Percentiles rank a stretch among this genome's conserved stretches.
phyloP scores from a whole-genome alignment of 202 grass and related monocot genomes.

The Panicum virgatum region DNA sequence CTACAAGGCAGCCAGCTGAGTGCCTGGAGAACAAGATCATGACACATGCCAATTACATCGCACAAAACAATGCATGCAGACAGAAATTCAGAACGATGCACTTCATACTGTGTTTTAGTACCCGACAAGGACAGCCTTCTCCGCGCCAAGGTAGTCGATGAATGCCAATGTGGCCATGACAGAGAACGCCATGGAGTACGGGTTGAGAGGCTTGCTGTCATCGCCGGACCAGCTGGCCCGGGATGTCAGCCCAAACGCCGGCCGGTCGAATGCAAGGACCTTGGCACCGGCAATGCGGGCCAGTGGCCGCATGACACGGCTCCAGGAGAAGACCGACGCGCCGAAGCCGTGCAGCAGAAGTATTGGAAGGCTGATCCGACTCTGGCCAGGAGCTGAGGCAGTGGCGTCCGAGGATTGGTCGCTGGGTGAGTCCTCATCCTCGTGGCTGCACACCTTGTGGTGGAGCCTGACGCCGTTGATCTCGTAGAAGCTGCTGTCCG shows the following conservation, averaged over 20 bases:
- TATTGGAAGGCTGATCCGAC: conserved; percentile 43
- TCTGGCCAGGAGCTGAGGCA: not conserved
- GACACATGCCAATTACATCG: not conserved
- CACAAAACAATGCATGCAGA: not conserved
- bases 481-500: conserved; percentile 87
- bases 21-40: conserved; percentile 60
- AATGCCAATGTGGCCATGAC: conserved; percentile 74
- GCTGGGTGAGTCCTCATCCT: not conserved
- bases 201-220: conserved; percentile 60
- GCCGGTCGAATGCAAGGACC: conserved; percentile 90
- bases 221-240: conserved; percentile 32
- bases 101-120: conserved; percentile 30
- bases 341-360: conserved; percentile 88
- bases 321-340: conserved; percentile 89
- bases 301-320: conserved; percentile 62
- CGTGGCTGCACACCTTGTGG: conserved; percentile 73
- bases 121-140: conserved; percentile 77
- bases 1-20: conserved; percentile 85
- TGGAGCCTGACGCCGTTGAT: conserved; percentile 69
- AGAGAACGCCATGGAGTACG: conserved; percentile 88
- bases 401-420: conserved; percentile 21
- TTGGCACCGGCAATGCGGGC: conserved; percentile 57
- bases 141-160: conserved; percentile 53
- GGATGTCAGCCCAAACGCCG: conserved; percentile 82
- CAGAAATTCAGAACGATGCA: not conserved